Evolutionary conservation across 345 rosid genomes (phyloP), one percentile per base, ranked within the genome.

Genomic region (Eucalyptus regnans): DNA sequence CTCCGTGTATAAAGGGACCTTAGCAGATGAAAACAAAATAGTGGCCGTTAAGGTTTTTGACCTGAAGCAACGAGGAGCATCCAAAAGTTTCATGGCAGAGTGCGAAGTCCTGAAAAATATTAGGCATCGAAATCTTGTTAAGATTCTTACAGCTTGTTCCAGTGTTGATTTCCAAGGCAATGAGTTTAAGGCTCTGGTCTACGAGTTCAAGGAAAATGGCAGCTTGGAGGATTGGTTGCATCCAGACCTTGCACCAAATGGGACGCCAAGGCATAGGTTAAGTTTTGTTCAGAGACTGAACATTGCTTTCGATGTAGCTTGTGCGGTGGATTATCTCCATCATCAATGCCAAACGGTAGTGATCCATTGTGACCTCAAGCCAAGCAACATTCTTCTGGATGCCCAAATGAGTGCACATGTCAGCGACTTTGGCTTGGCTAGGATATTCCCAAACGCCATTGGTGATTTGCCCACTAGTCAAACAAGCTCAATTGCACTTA

Each of bases 291-390:
- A 62, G 13, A 60, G 87, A 51, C 12, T 91, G n/a, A 86, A 56
- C 43, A 86, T 89, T 83, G 89, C 68, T 46, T 83, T 90, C 1
- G 91, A 92, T 25, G 87, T 92, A 29, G 91, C 88, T 41, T 51
- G 86, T 18, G 90, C 88, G 3, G 4, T 90, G 33, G 89, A 91
- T 46, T 90, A 90, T 86, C 87, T 92, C 10, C 91, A 89, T 27
- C 88, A 86, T 41, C 48, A 87, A 2, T 48, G 90, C n/a, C 85
- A 86, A 10, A 88, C 49, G 1, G 48, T 87, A 4, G 86, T 92
- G 2, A 56, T 89, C 18, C 93, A 89, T 41, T 88, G 91, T 89
- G 92, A 92, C 84, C 92, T 89, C 10, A 87, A 90, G 87, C 89
- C 90, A 23, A 84, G 89, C 14, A 89, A 90, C 56, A 31, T 89